Conservation (phyloP, 2,329 filamentous ascomycete species). For the Alternaria gansuensis region DNA sequence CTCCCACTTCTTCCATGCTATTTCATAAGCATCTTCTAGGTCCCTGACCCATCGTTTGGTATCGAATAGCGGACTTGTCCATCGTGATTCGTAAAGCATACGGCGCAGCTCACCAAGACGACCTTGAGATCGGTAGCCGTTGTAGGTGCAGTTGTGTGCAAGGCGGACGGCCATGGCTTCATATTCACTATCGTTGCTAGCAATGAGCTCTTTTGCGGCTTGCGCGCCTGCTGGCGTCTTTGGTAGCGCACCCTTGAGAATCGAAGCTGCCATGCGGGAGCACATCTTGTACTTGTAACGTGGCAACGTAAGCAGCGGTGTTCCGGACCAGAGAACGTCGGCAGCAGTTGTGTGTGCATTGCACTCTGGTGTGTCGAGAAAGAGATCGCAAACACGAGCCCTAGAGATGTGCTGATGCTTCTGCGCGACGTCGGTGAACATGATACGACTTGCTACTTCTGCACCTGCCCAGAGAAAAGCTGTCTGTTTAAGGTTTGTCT, state of each 20-base stretch:
- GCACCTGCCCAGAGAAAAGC: slow-evolving; percentile 84
- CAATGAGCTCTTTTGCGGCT: slow-evolving; percentile 79
- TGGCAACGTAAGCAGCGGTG: slow-evolving; percentile 87
- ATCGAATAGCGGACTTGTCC: slow-evolving; percentile 88
- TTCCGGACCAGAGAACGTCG: slow-evolving; percentile 95
- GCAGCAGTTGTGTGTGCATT: slow-evolving; percentile 98
- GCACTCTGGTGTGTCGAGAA: slow-evolving; percentile 96
- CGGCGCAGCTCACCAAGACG: slow-evolving; percentile 80
- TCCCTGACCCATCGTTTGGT: slow-evolving; percentile 91
- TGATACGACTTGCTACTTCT: slow-evolving; percentile 83
- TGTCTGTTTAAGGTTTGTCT: slow-evolving; percentile 81
- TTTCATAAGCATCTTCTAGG: slow-evolving; percentile 85
- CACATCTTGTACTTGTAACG: slow-evolving; percentile 99
- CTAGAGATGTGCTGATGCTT: slow-evolving; percentile 94
- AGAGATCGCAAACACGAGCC: slow-evolving; percentile 90
- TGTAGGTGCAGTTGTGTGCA: slow-evolving; percentile 44
- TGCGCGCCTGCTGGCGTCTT: slow-evolving; percentile 70
- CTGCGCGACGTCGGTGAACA: slow-evolving; percentile 96
- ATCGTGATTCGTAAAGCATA: slow-evolving; percentile 83
- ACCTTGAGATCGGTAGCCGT: slow-evolving; percentile 59
- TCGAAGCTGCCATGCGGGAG: slow-evolving; percentile 95
- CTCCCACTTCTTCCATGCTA: slow-evolving; percentile 90
- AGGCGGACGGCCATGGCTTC: slow-evolving; percentile 66
- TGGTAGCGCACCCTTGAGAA: slow-evolving; percentile 87
- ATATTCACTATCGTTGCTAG: slow-evolving; percentile 80